Base-by-base conservation (phyloP, 108 stramenopile species). In the Nannochloropsis gaditana region DNA sequence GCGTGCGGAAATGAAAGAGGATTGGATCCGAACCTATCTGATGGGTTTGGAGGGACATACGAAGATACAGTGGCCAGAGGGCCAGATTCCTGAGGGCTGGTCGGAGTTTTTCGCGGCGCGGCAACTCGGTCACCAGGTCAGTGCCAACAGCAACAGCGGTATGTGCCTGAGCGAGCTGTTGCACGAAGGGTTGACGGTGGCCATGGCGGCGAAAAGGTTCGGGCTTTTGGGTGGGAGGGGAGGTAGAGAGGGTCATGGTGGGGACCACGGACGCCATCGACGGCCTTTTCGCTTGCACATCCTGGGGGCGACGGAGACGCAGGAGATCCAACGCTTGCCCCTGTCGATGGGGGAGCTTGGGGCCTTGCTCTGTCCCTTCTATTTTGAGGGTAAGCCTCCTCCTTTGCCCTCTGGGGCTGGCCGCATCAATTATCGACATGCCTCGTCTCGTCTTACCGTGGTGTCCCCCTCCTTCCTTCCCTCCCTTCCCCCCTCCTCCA, bases 241-340 rank as follows among this genome's bases (percentile, higher is more conserved):
- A 73, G 59, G 59, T 15, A 73, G 8, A n/a, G 59, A 73, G 59
- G 31, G 31, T 0, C 31, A 31, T 31, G 31, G 31, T 0, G 1
- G 31, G 31, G 59, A 8, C 15, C 2, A n/a, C 19, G 59, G n/a
- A 2, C 15, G 19, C 19, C 15, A 73, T 4, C 15, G n/a, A n/a
- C 59, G 59, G 59, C 59, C 59, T 4, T 73, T 73, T 73, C 59
- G 59, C 15, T n/a, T 73, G 59, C 59, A 73, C n/a, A n/a, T 73
- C 19, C n/a, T 73, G 6, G 59, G 59, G 59, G 59, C 59, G 6
- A 73, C 59, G 59, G 59, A 73, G 59, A 73, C 59, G 59, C 19
- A 73, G 2, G 59, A 73, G 59, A n/a, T n/a, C 19, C 3, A 2
- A n/a, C 59, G 2, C 59, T n/a, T 73, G 59, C 59, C 15, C 0